Evolutionary conservation across 805 yeast genomes (phyloP), one percentile per base, ranked within the genome.

Genomic region (Saccharomycopsis selenospora): DNA sequence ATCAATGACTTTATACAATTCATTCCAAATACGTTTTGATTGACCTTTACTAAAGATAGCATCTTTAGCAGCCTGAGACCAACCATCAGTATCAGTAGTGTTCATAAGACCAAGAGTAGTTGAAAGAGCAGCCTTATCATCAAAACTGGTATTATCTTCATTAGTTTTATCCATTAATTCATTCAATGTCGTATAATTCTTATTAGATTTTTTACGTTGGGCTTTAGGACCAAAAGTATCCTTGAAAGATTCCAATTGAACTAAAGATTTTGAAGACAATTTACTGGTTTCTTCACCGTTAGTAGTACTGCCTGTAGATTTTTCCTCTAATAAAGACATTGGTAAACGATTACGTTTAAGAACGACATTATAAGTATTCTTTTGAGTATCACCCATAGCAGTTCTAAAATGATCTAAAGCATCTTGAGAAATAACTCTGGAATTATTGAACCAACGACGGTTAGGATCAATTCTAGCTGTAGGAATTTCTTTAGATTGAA

Each of bases 21-120:
- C 99, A 66, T 93, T 93, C 99, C 99, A 91, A 58, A 91, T 91
- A 71, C 99, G 85, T 69, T 91, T 91, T 43, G 97, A 89, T 70
- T 91, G 99, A 59, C 99, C 99, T 66, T 91, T 91, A 63, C 84
- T 81, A 74, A 91, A 91, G 66, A 91, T 90, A 52, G 93, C 90
- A 66, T 93, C 99, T 63, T 87, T 89, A 36, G 97, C 96, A 59
- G 87, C 93, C 59, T 81, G 82, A 3, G 95, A 76, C 77, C 84
- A 86, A 48, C 87, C 96, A 56, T 88, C 95, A 44, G 81, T 79
- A 33, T 66, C 67, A 42, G 73, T 70, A 20, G 77, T 81, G 55
- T 88, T 89, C 91, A 85, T 85, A 51, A 85, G 71, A 6, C 95
- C 95, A 53, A 86, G 67, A 8, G 90, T 84, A 6, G 89, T 72